These are phyloP conservation scores for Emmonsiellopsis sp. DNA, from an alignment of 2,329 filamentous ascomycete species.

Conservation along the genomic window DNA sequence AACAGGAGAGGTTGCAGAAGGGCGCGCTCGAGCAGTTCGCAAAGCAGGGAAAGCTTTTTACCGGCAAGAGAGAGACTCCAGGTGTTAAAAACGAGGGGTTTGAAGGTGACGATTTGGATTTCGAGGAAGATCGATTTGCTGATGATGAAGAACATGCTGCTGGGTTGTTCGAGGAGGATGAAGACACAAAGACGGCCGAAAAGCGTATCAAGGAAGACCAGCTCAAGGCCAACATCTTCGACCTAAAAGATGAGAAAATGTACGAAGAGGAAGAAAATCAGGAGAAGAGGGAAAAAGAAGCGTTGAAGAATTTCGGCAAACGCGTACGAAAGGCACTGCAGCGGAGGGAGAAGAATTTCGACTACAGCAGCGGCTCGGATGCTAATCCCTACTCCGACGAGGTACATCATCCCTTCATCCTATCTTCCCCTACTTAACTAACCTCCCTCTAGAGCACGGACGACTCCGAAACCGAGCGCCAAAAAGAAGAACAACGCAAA, in stretches of 20 bases:
- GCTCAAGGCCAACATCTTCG: slow-evolving; percentile 78
- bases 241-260: slow-evolving; percentile 62
- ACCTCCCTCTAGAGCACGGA: slow-evolving; percentile 41
- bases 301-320: slow-evolving; percentile 64
- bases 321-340: slow-evolving; percentile 69
- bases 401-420: slow-evolving; percentile 7
- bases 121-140: slow-evolving; percentile 66
- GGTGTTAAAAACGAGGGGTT: slow-evolving; percentile 37
- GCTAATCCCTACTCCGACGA: slow-evolving; percentile 48
- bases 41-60: slow-evolving; percentile 36
- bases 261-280: slow-evolving; percentile 59
- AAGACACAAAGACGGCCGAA: slow-evolving; percentile 64
- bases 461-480: slow-evolving; percentile 55
- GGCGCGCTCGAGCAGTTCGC: slow-evolving; percentile 50
- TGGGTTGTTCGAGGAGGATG: slow-evolving; percentile 72
- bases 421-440: slow-evolving; percentile 8
- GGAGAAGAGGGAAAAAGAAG: slow-evolving; percentile 54
- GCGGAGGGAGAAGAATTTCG: slow-evolving; percentile 75
- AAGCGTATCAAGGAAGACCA: slow-evolving; percentile 70
- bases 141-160: slow-evolving; percentile 71
- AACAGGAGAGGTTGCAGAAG: slow-evolving; percentile 43
- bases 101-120: slow-evolving; percentile 58
- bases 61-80: slow-evolving; percentile 35
- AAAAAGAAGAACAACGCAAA: slow-evolving; percentile 51
- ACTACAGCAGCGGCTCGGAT: slow-evolving; percentile 66